These are phyloP conservation scores for Monilinia fructigena DNA, from an alignment of 2,329 filamentous ascomycete genomes.

Conservation along the genomic window DNA sequence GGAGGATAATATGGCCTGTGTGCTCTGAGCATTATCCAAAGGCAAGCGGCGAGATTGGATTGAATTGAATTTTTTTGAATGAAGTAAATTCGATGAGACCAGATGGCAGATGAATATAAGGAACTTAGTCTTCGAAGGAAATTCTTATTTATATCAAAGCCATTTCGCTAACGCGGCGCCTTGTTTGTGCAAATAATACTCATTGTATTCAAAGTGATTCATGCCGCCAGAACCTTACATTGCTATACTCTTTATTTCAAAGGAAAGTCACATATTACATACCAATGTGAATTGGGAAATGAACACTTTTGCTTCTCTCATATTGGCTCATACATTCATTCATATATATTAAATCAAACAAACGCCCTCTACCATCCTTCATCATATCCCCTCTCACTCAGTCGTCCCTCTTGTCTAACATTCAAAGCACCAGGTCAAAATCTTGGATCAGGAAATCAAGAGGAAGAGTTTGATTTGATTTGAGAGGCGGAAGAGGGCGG, in stretches of 20 bases:
- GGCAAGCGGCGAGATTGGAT: not conserved
- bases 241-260: not conserved
- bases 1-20: not conserved
- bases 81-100: not conserved
- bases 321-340: not conserved
- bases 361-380: not conserved
- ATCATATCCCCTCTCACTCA: not conserved
- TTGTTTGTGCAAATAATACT: not conserved
- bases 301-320: not conserved
- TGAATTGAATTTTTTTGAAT: not conserved
- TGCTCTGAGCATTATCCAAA: not conserved
- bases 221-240: not conserved
- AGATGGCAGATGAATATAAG: not conserved
- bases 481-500: not conserved
- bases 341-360: not conserved
- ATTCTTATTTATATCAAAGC: no score
- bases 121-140: not conserved
- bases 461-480: no score
- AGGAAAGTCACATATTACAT: not conserved
- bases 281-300: no score
- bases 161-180: not conserved
- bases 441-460: not conserved
- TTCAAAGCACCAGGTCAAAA: no score
- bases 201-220: not conserved
- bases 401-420: not conserved